Percentiles rank a stretch among this genome's conserved stretches.
phyloP scores from a whole-genome alignment of 1,284 basidiomycete genomes.

The Anthracocystis setariae region DNA sequence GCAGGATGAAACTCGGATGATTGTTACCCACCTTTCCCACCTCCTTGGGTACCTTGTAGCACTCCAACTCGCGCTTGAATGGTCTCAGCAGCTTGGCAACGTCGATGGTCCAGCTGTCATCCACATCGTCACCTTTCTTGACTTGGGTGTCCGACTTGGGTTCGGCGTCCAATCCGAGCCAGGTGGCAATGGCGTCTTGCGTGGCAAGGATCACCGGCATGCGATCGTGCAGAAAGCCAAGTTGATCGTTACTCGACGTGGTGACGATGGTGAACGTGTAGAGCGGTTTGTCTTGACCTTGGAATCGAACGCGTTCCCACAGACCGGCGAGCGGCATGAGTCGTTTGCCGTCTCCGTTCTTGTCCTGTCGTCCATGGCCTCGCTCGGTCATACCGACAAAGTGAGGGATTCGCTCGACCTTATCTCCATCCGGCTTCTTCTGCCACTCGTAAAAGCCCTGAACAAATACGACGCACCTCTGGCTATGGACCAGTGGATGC shows the following conservation, averaged over 20 bases:
- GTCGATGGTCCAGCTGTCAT: slow-evolving; percentile 68
- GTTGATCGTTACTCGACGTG: slow-evolving; percentile 71
- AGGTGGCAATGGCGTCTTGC: slow-evolving; percentile 74
- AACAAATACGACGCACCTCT: slow-evolving; percentile 63
- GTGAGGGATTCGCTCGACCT: slow-evolving; percentile 69
- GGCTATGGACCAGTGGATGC: slow-evolving; percentile 35
- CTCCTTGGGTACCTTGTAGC: slow-evolving; percentile 89
- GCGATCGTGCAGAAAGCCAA: slow-evolving; percentile 77
- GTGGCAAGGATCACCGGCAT: slow-evolving; percentile 86
- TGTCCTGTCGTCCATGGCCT: slow-evolving; percentile 73
- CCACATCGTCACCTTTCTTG: slow-evolving; percentile 23
- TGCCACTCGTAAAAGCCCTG: slow-evolving; percentile 66
- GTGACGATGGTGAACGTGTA: slow-evolving; percentile 92
- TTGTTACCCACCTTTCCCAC: slow-evolving; percentile 89
- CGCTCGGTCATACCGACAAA: slow-evolving; percentile 82
- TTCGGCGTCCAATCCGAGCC: slow-evolving; percentile 76
- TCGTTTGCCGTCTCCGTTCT: slow-evolving; percentile 73
- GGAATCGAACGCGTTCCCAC: slow-evolving; percentile 77
- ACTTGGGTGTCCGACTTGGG: slow-evolving; percentile 13
- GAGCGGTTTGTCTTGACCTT: slow-evolving; percentile 73
- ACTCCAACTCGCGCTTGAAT: slow-evolving; percentile 74
- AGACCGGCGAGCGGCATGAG: slow-evolving; percentile 88
- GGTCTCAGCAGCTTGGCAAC: slow-evolving; percentile 77
- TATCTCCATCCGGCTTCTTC: slow-evolving; percentile 33
- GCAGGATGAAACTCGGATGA: slow-evolving; percentile 82